Evolutionary conservation across 495 filamentous ascomycete species (phyloP), one percentile per base, ranked within the genome.

Genomic region (Aspergillus coremiiformis): DNA sequence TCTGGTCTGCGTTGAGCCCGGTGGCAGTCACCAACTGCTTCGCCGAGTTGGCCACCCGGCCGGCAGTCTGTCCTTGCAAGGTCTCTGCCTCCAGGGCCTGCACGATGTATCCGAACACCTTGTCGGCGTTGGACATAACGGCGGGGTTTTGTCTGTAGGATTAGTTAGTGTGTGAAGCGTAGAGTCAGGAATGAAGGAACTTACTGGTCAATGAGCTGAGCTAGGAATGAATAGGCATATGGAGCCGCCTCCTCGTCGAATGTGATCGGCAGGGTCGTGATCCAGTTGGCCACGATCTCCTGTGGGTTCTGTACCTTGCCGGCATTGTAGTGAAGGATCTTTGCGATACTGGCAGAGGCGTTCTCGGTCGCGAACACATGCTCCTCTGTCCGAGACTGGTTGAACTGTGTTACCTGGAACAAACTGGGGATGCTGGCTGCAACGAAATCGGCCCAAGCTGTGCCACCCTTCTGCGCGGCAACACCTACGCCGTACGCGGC

Each of bases 321-420:
- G 2, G 78, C 63, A 68, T 96, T 96, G 75, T 80, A 95, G 59
- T 93, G 90, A 55, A 99, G 71, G 41, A 97, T 87, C 80, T 97
- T 97, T 23, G 94, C 93, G 65, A 99, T 94, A 63, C 87, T 89
- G 27, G 94, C 92, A 54, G 90, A 95, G 5, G 94, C 93, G 65
- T 99, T 99, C 70, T 99, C 94, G 8, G 89, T 97, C 0, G 94
- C 94, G 71, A 92, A 99, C 1, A 96, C 86, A 61, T 96, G 88
- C 61, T 99, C 94, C 51, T 97, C 94, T 20, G 80, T 81, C 51
- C 93, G 81, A 4, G 91, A 86, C 57, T 90, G 81, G 0, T 84
- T 82, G 47, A 88, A 76, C 61, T 85, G 84, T 27, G 86, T 88
- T 45, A 85, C 86, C 60, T 85, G 79, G 74, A 99, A 95, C 33